Evolutionary conservation across 495 filamentous ascomycete genomes (phyloP).

Genomic region (Aspergillus hancockii): DNA sequence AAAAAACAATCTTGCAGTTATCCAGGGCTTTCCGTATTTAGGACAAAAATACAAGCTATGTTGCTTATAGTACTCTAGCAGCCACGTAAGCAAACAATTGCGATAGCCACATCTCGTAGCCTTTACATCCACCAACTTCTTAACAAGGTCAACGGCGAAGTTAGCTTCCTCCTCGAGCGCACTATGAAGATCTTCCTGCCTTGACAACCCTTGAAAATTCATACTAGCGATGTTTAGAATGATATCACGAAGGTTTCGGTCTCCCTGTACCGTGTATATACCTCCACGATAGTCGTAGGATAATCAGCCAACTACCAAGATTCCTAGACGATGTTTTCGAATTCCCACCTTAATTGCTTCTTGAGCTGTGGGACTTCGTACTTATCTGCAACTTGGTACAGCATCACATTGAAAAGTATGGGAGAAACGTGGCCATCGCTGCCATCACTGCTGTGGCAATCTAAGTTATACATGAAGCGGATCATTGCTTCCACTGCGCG

Average conservation of each 20-base stretch:
- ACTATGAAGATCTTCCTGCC: too few relatives aligned
- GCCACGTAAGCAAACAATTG: too few relatives aligned
- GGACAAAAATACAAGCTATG: too few relatives aligned
- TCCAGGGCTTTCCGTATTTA: too few relatives aligned
- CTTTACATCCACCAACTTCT: too few relatives aligned
- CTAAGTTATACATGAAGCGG: slow-evolving; percentile 32
- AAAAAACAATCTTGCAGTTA: too few relatives aligned
- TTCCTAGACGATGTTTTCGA: slow-evolving; percentile 21
- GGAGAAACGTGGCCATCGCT: slow-evolving; percentile 18
- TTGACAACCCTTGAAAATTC: too few relatives aligned
- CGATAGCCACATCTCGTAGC: too few relatives aligned
- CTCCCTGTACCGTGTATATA: slow-evolving; percentile 19
- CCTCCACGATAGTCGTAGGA: slow-evolving; percentile 28
- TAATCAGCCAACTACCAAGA: slow-evolving; percentile 31
- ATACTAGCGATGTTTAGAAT: not conserved
- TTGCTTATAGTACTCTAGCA: too few relatives aligned
- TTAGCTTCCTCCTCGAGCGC: too few relatives aligned
- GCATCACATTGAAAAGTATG: slow-evolving; percentile 33
- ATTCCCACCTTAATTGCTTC: slow-evolving; percentile 33
- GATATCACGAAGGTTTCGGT: not conserved
- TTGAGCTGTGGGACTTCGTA: slow-evolving; percentile 39
- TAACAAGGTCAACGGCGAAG: too few relatives aligned
- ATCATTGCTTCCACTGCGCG: slow-evolving; percentile 37
- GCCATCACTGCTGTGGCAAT: slow-evolving; percentile 26
- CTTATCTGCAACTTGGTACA: slow-evolving; percentile 48